Evolutionary conservation across 176 grass and related monocot genomes (phyloP).

Genomic region (Raddia distichophylla): DNA sequence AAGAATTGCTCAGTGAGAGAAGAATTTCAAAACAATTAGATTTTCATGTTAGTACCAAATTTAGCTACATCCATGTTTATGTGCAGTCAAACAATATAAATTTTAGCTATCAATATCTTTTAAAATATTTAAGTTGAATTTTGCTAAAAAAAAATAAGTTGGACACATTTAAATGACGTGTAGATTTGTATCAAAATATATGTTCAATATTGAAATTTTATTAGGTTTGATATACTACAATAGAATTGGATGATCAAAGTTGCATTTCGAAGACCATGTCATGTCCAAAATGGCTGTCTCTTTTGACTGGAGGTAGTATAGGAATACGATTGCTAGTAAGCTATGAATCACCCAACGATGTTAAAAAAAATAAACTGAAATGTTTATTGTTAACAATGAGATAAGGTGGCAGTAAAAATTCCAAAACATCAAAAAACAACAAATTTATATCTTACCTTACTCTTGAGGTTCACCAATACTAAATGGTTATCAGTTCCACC

Average conservation of each 20-base stretch:
- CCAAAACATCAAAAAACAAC: background rate
- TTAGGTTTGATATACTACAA: too few species aligned
- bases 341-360: slow-evolving; percentile 12
- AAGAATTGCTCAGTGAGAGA: slow-evolving; percentile 24
- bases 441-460: slow-evolving; percentile 68
- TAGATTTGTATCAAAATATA: too few species aligned
- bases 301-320: background rate
- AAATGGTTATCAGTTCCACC: slow-evolving; percentile 99
- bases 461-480: slow-evolving; percentile 97
- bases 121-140: too few species aligned
- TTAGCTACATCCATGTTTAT: slow-evolving; percentile 6
- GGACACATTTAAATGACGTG: too few species aligned
- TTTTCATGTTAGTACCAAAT: slow-evolving; percentile 22
- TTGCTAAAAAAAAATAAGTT: too few species aligned
- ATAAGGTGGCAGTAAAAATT: background rate
- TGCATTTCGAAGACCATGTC: too few species aligned
- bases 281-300: too few species aligned
- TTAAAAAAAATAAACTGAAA: background rate
- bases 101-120: too few species aligned
- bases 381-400: slow-evolving; percentile 4
- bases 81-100: too few species aligned
- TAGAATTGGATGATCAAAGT: too few species aligned
- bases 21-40: slow-evolving; percentile 11
- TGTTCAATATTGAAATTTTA: too few species aligned
- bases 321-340: slow-evolving; percentile 22